These are phyloP conservation scores for Metschnikowia cerradonensis DNA, from an alignment of 805 yeast genomes.

Conservation along the genomic window DNA sequence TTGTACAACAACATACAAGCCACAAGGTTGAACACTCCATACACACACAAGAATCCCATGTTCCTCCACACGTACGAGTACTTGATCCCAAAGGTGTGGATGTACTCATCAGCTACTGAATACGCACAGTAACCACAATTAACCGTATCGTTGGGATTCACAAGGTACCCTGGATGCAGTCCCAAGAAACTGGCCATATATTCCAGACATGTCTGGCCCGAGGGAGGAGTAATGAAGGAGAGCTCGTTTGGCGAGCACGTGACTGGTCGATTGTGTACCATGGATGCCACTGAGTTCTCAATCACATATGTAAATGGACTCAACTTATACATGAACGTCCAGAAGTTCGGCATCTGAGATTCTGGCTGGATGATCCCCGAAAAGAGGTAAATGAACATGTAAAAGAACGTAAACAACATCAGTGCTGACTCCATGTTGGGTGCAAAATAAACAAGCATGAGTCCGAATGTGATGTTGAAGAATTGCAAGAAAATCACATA, in stretches of 20 bases:
- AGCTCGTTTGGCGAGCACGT: constrained; percentile 47
- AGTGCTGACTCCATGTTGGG: constrained; percentile 53
- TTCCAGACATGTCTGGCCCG: constrained; percentile 7
- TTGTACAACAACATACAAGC: constrained; percentile 10
- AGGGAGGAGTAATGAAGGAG: constrained; percentile 46
- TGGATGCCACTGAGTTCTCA: constrained; percentile 37
- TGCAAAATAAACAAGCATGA: constrained; percentile 26
- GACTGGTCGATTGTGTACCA: constrained; percentile 42
- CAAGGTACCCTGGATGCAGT: background rate
- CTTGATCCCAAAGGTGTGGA: constrained; percentile 6
- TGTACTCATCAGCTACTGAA: constrained; percentile 6
- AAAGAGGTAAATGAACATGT: constrained; percentile 56
- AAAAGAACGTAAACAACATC: constrained; percentile 50
- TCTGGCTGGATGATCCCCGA: constrained; percentile 45
- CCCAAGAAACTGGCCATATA: background rate
- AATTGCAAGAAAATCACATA: constrained; percentile 46
- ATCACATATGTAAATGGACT: constrained; percentile 39
- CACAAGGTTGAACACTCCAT: constrained; percentile 9
- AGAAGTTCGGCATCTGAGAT: constrained; percentile 41
- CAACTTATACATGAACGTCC: constrained; percentile 44
- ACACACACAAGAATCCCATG: constrained; percentile 11
- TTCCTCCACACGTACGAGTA: constrained; percentile 13
- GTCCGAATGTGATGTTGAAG: constrained; percentile 40
- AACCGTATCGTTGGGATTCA: background rate
- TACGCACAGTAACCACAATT: background rate